Conservation (phyloP, 2,329 filamentous ascomycete species). For the Arthrocladium fulminans region DNA sequence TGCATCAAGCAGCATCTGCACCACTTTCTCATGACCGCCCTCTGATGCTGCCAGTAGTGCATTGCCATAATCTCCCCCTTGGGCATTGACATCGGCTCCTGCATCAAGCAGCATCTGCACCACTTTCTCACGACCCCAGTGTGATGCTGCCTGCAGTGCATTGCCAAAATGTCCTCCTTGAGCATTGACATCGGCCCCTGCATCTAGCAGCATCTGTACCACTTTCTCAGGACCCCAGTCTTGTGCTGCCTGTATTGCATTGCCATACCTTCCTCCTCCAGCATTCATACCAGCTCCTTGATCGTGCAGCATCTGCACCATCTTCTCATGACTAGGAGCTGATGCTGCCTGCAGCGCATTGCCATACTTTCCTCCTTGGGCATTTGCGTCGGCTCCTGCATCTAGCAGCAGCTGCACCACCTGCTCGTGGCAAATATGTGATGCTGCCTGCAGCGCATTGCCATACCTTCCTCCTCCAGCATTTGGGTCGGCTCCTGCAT, state of each 20-base stretch:
- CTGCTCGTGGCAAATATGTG: background rate
- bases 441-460: background rate
- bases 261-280: background rate
- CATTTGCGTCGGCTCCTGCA: too few species aligned
- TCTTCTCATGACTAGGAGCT: background rate
- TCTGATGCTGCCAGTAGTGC: background rate
- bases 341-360: background rate
- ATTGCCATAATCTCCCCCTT: too few species aligned
- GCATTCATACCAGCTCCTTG: constrained; percentile 18
- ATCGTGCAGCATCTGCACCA: constrained; percentile 21
- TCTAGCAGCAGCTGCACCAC: background rate
- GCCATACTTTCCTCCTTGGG: background rate
- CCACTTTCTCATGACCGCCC: constrained; percentile 8
- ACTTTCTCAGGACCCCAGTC: too few species aligned
- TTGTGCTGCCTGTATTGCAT: background rate
- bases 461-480: constrained; percentile 6
- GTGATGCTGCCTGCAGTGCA: too few species aligned
- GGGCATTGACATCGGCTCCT: too few species aligned
- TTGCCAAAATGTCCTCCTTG: too few species aligned
- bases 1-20: constrained; percentile 12
- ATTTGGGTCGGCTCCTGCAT: too few species aligned
- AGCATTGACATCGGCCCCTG: too few species aligned
- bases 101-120: too few species aligned
- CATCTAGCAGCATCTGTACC: too few species aligned
- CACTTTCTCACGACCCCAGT: too few species aligned